Percentiles rank a stretch among this genome's conserved stretches.
Conservation (phyloP, 225 moss, liverwort and hornwort genomes). For the Bryum argenteum region DNA sequence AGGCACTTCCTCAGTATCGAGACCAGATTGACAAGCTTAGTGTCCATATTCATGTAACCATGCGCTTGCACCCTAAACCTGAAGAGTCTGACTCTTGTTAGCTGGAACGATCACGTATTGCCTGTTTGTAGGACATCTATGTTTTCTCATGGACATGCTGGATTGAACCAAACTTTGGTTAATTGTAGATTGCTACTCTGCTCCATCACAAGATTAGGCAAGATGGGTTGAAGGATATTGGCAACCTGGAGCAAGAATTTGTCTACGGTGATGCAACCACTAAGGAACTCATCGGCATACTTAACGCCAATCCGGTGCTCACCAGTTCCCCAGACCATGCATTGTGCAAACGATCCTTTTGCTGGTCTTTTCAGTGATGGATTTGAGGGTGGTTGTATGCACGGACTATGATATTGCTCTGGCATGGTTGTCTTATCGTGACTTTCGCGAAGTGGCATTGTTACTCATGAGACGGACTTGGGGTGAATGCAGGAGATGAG, state of each 20-base stretch:
- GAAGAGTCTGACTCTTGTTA: not conserved
- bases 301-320: conserved; percentile 72
- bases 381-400: conserved; percentile 9
- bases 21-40: conserved; percentile 93
- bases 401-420: conserved; percentile 1
- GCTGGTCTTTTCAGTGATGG: conserved; percentile 4
- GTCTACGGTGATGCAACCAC: conserved; percentile 92
- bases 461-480: conserved; percentile 35
- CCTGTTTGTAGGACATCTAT: conserved; percentile 11
- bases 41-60: conserved; percentile 76
- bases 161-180: conserved; percentile 28
- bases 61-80: conserved; percentile 1
- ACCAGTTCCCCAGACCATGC: conserved; percentile 4
- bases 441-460: conserved; percentile 22
- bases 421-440: conserved; percentile 17
- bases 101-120: conserved; percentile 4
- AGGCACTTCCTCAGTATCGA: conserved; percentile 83
- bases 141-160: not conserved
- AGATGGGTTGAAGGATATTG: conserved; percentile 78
- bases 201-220: conserved; percentile 80
- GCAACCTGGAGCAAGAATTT: conserved; percentile 97
- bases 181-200: conserved; percentile 80
- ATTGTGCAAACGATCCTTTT: conserved; percentile 9
- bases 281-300: conserved; percentile 88
- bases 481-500: conserved; percentile 75